A percentile compares a stretch with the other conserved stretches of the same genome.
Evolutionary conservation across 1,139 yeast genomes (phyloP).

Genomic region (Lizanozyma gosingica): DNA sequence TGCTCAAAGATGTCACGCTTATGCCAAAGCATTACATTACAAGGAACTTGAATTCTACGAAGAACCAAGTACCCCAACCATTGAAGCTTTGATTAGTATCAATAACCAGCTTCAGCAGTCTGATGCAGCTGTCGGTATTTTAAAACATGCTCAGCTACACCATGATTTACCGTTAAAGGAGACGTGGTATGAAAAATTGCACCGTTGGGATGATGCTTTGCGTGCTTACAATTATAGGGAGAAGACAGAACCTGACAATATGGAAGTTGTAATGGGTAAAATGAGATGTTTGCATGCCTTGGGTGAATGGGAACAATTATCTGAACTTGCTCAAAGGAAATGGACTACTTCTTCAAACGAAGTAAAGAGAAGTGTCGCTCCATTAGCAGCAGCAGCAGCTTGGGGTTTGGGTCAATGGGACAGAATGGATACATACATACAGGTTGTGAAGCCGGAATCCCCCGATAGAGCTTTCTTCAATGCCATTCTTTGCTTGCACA

Average conservation of each 20-base stretch:
- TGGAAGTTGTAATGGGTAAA: slow-evolving; percentile 91
- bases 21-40: slow-evolving; percentile 93
- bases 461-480: slow-evolving; percentile 94
- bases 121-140: slow-evolving; percentile 95
- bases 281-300: slow-evolving; percentile 96
- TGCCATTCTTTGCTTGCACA: slow-evolving; percentile 78
- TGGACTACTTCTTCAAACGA: slow-evolving; percentile 75
- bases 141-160: slow-evolving; percentile 91
- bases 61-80: slow-evolving; percentile 86
- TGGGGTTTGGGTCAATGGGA: slow-evolving; percentile 99
- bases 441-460: slow-evolving; percentile 83
- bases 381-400: slow-evolving; percentile 96
- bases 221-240: slow-evolving; percentile 77
- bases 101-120: slow-evolving; percentile 93
- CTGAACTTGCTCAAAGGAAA: slow-evolving; percentile 76
- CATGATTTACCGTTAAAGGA: slow-evolving; percentile 90
- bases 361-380: slow-evolving; percentile 81
- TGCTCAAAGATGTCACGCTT: slow-evolving; percentile 94
- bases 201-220: slow-evolving; percentile 97
- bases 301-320: slow-evolving; percentile 95
- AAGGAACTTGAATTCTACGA: slow-evolving; percentile 92
- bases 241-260: slow-evolving; percentile 43
- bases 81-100: slow-evolving; percentile 84
- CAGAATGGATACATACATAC: slow-evolving; percentile 82
- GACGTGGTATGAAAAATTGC: slow-evolving; percentile 95